Evolutionary conservation across 768 basidiomycete species (phyloP).

Genomic region (Candolleomyces aberdarensis): DNA sequence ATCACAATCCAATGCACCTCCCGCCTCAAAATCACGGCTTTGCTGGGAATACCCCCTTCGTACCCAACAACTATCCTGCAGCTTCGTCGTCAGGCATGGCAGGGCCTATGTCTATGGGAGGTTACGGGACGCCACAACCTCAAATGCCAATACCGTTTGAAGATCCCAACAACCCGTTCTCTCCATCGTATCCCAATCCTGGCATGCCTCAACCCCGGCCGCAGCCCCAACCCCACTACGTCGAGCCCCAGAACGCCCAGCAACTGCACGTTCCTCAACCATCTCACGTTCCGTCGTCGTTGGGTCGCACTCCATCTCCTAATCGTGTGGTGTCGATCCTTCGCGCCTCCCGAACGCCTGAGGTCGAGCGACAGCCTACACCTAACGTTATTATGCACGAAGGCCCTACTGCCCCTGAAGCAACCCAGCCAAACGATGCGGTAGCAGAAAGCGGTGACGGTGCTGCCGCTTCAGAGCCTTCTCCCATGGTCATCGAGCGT

Average conservation of each 20-base stretch:
- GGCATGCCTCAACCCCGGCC: neutral
- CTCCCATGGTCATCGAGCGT: constrained; percentile 49
- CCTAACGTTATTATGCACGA: neutral
- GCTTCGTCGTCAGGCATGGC: neutral
- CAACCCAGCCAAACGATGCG: neutral
- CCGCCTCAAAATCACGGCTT: neutral
- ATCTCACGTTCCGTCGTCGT: neutral
- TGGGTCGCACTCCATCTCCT: neutral
- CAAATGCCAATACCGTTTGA: neutral
- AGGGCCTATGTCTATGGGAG: neutral
- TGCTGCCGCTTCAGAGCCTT: neutral
- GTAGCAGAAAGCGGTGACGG: neutral
- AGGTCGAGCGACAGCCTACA: neutral
- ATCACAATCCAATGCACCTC: neutral
- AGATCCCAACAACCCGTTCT: neutral
- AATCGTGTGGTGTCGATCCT: neutral
- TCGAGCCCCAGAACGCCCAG: neutral
- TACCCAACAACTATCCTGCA: neutral
- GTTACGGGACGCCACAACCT: no score
- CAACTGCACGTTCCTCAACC: constrained; percentile 4
- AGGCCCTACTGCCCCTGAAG: neutral
- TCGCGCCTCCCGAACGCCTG: constrained; percentile 1
- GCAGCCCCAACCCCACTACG: neutral
- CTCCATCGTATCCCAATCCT: neutral
- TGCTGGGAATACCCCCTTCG: neutral